phyloP scores from a whole-genome alignment of 345 rosid genomes.

The Boechera stricta region DNA sequence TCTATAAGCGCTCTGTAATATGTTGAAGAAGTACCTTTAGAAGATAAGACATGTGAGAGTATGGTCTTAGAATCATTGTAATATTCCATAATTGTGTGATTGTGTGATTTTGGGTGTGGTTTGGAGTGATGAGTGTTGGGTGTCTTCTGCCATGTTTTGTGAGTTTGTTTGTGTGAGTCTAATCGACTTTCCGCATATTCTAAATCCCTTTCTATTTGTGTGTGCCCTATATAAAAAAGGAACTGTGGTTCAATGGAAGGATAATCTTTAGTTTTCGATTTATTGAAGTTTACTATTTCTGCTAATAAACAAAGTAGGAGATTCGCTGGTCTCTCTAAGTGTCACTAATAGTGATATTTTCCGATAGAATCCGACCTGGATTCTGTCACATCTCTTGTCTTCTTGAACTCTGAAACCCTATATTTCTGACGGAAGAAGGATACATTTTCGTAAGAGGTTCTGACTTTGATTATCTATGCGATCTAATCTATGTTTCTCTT shows the following conservation, averaged over 20 bases:
- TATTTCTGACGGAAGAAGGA: slow-evolving; percentile 10
- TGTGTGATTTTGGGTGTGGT: not conserved
- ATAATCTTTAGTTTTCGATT: not conserved
- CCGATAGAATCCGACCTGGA: not conserved
- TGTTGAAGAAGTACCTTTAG: not conserved
- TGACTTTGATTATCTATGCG: not conserved
- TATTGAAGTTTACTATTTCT: not conserved
- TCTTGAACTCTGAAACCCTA: slow-evolving; percentile 17
- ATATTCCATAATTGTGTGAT: not conserved
- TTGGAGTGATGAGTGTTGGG: not conserved
- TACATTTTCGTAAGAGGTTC: slow-evolving; percentile 5
- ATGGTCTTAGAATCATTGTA: slow-evolving; percentile 5
- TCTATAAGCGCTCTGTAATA: slow-evolving; percentile 4
- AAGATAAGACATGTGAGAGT: slow-evolving; percentile 12
- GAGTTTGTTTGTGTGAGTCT: not conserved
- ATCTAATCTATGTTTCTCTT: slow-evolving; percentile 1
- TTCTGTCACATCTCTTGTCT: slow-evolving; percentile 1
- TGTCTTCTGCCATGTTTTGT: slow-evolving; percentile 7
- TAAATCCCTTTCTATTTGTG: not conserved
- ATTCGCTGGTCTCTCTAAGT: not conserved
- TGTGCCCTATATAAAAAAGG: not conserved
- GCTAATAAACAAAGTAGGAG: not conserved
- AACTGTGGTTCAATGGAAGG: not conserved
- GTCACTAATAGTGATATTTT: slow-evolving; percentile 12
- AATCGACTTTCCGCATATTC: not conserved